A percentile compares a stretch with the other conserved stretches of the same genome.
phyloP scores from a whole-genome alignment of 331 rosid species.

The Acacia concinna region DNA sequence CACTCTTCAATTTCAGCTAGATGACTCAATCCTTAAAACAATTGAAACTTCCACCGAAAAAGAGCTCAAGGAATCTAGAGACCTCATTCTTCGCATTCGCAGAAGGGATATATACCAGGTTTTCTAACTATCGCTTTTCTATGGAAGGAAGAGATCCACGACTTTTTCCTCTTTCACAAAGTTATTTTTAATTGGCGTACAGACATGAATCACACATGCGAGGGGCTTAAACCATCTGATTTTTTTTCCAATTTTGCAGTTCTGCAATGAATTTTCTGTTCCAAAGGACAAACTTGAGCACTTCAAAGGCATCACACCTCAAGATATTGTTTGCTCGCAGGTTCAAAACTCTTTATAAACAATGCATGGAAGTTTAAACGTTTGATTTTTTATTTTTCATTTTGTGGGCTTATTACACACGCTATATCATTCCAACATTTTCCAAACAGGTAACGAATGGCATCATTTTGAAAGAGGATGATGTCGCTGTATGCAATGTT shows the following conservation, averaged over 20 bases:
- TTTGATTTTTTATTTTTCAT: background rate
- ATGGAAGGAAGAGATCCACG: background rate
- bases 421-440: background rate
- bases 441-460: constrained; percentile 38
- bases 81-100: constrained; percentile 56
- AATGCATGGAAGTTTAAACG: background rate
- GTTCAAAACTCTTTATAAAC: constrained; percentile 33
- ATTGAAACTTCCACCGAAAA: constrained; percentile 41
- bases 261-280: constrained; percentile 69
- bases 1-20: constrained; percentile 52
- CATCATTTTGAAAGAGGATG: constrained; percentile 52
- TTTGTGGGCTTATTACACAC: too few species aligned
- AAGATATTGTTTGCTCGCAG: constrained; percentile 76
- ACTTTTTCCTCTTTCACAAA: background rate
- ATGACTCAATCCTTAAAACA: constrained; percentile 55
- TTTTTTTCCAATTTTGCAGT: constrained; percentile 45
- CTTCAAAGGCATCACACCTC: constrained; percentile 53
- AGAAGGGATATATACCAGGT: constrained; percentile 79
- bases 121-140: background rate
- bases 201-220: background rate
- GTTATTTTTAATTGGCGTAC: background rate
- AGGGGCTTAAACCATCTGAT: background rate
- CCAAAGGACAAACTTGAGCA: constrained; percentile 51
- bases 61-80: constrained; percentile 54
- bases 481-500: constrained; percentile 55